These are phyloP conservation scores for Saussurea involucrata DNA, from an alignment of 129 eudicot species.

Conservation along the genomic window DNA sequence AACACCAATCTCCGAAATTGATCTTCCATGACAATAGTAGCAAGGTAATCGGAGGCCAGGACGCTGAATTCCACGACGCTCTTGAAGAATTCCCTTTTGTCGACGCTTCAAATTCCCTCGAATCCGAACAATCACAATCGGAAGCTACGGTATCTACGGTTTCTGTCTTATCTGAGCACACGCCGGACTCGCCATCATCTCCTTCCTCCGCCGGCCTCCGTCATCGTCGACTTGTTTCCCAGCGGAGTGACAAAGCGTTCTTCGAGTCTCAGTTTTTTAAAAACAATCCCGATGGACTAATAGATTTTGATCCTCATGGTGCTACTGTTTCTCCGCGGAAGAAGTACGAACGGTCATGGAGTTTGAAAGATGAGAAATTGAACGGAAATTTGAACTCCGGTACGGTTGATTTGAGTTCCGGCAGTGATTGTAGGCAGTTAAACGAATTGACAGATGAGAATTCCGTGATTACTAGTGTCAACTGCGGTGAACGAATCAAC, in stretches of 20 bases:
- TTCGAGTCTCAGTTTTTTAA: slow-evolving; percentile 16
- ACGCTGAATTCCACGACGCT: slow-evolving; percentile 34
- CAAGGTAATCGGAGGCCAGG: slow-evolving; percentile 11
- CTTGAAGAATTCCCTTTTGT: slow-evolving; percentile 51
- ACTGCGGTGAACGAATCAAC: background rate
- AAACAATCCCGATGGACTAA: slow-evolving; percentile 15
- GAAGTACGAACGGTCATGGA: slow-evolving; percentile 17
- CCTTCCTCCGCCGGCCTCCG: slow-evolving; percentile 44
- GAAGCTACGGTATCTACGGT: background rate
- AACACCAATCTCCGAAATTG: slow-evolving; percentile 18
- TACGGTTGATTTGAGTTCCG: background rate
- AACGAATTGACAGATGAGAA: slow-evolving; percentile 14
- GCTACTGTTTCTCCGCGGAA: slow-evolving; percentile 7
- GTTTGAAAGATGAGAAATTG: slow-evolving; percentile 11
- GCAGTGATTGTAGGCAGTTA: background rate
- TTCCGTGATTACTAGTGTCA: slow-evolving; percentile 31
- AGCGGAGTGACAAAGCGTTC: slow-evolving; percentile 1
- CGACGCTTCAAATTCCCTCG: slow-evolving; percentile 20
- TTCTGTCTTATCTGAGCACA: slow-evolving; percentile 18
- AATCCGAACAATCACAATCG: slow-evolving; percentile 15
- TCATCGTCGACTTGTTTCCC: slow-evolving; percentile 45
- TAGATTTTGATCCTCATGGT: slow-evolving; percentile 2
- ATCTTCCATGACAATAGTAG: slow-evolving; percentile 4
- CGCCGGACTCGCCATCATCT: slow-evolving; percentile 14
- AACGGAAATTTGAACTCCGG: background rate